These are phyloP conservation scores for Colletotrichum kahawae DNA, from an alignment of 2,329 filamentous ascomycete species.

Conservation along the genomic window DNA sequence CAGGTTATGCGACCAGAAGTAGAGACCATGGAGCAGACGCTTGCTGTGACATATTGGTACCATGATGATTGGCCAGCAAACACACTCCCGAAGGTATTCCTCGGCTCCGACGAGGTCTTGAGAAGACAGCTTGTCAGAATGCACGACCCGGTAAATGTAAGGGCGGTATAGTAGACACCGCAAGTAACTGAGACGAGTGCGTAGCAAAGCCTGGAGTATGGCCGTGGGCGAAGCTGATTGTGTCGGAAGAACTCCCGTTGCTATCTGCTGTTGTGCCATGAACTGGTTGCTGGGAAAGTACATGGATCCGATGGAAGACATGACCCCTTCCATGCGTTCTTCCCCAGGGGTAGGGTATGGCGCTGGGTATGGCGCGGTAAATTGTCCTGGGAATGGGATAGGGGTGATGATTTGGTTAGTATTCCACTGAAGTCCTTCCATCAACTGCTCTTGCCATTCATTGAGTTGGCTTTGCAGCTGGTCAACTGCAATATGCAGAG, in stretches of 20 bases:
- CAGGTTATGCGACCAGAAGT: conserved; percentile 68
- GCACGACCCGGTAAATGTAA: conserved; percentile 64
- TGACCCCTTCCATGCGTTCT: neutral
- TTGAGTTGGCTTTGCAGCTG: neutral
- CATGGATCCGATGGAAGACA: neutral
- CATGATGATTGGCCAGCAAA: conserved; percentile 65
- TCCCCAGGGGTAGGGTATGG: neutral
- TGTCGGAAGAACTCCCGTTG: neutral
- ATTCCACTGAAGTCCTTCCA: neutral
- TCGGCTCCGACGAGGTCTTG: conserved; percentile 59
- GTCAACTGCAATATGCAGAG: neutral
- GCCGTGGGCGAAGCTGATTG: neutral
- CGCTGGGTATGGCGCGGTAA: neutral
- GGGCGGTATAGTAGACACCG: conserved; percentile 63
- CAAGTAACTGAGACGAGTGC: conserved; percentile 63
- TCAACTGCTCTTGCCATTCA: neutral
- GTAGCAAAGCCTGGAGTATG: conserved; percentile 60
- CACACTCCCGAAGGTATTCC: conserved; percentile 60
- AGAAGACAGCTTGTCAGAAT: conserved; percentile 47
- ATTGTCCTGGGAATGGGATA: neutral
- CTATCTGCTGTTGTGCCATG: neutral
- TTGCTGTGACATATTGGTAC: conserved; percentile 62
- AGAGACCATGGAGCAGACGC: conserved; percentile 61
- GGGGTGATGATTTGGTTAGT: neutral
- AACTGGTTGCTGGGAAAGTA: neutral